Evolutionary conservation across 2,329 filamentous ascomycete genomes (phyloP).

Genomic region (Cordyceps cateniannulata): DNA sequence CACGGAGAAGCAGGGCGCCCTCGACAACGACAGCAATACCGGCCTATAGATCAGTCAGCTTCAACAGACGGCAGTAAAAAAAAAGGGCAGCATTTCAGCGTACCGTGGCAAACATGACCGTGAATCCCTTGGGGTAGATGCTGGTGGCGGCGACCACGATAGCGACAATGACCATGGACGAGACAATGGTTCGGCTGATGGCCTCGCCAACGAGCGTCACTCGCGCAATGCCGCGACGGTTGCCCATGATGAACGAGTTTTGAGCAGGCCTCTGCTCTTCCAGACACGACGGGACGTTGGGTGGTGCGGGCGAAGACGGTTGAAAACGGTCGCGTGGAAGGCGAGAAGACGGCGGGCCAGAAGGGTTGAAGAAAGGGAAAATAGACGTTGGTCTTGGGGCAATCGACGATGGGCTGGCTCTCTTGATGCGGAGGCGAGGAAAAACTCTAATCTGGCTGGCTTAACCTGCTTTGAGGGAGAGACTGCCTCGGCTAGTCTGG

Average conservation of each 20-base stretch:
- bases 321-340: background rate
- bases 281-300: background rate
- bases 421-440: slow-evolving; percentile 5
- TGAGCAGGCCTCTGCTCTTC: background rate
- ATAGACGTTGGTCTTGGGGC: background rate
- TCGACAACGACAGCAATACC: slow-evolving; percentile 5
- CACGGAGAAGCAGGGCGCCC: background rate
- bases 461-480: background rate
- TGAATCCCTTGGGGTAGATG: slow-evolving; percentile 10
- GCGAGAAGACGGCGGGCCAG: no score
- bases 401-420: no score
- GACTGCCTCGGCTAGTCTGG: slow-evolving; percentile 10
- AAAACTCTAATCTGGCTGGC: slow-evolving; percentile 8
- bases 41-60: background rate
- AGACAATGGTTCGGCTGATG: slow-evolving; percentile 3
- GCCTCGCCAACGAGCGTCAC: slow-evolving; percentile 7
- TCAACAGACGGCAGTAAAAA: background rate
- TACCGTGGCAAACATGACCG: slow-evolving; percentile 9
- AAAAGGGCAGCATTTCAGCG: background rate
- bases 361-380: background rate
- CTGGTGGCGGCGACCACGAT: slow-evolving; percentile 10
- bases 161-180: slow-evolving; percentile 7
- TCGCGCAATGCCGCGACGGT: slow-evolving; percentile 8
- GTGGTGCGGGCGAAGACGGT: background rate
- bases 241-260: slow-evolving; percentile 2